Conservation (phyloP, 208 protist genomes). For the Acanthamoeba quina region DNA sequence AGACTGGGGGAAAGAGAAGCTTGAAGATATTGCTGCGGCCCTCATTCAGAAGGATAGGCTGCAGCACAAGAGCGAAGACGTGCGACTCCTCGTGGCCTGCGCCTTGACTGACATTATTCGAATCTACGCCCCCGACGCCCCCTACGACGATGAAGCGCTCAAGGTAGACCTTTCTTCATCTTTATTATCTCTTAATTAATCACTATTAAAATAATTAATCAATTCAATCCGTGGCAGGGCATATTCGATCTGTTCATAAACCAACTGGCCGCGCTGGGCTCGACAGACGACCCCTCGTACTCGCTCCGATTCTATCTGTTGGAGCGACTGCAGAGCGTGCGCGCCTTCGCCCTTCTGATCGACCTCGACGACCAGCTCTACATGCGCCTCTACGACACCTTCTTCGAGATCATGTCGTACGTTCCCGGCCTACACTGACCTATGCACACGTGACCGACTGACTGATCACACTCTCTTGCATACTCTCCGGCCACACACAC, state of each 20-base stretch:
- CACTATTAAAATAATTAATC: neutral
- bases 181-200: neutral
- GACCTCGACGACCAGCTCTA: constrained; percentile 48
- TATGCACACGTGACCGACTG: neutral
- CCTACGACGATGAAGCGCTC: constrained; percentile 74
- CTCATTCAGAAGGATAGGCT: constrained; percentile 65
- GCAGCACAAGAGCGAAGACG: constrained; percentile 78
- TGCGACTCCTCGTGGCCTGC: constrained; percentile 79
- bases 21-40: constrained; percentile 15
- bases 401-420: constrained; percentile 51
- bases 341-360: constrained; percentile 36
- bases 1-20: constrained; percentile 2
- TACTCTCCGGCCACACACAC: neutral
- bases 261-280: constrained; percentile 18
- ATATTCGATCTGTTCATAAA: constrained; percentile 58
- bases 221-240: neutral
- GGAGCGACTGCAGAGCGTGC: constrained; percentile 7
- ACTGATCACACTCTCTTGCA: neutral
- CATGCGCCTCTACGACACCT: constrained; percentile 25
- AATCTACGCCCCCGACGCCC: constrained; percentile 81
- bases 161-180: neutral
- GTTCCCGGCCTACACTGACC: neutral
- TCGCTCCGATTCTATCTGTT: constrained; percentile 16
- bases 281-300: neutral
- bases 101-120: constrained; percentile 79